These are phyloP conservation scores for Candida saitoana DNA, from an alignment of 805 yeast species.

Conservation along the genomic window DNA sequence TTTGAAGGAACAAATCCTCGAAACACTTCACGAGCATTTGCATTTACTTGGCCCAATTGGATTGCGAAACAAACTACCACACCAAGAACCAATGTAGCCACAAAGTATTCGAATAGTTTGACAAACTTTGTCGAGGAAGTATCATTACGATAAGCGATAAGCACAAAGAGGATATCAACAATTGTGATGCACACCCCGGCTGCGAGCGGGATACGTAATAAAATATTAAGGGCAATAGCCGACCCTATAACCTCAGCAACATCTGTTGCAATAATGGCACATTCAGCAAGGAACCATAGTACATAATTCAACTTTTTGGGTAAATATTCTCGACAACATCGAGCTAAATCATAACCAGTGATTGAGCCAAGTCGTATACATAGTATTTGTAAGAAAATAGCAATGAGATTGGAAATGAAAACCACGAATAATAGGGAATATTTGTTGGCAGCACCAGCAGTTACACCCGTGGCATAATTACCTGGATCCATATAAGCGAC, in stretches of 20 bases:
- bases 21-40: slow-evolving; percentile 29
- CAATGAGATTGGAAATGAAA: slow-evolving; percentile 41
- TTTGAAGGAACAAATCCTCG: slow-evolving; percentile 43
- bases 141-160: slow-evolving; percentile 45
- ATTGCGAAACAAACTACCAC: slow-evolving; percentile 45
- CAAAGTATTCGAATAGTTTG: slow-evolving; percentile 38
- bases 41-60: slow-evolving; percentile 36
- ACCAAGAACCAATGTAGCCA: slow-evolving; percentile 38
- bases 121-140: slow-evolving; percentile 33
- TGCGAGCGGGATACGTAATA: slow-evolving; percentile 42
- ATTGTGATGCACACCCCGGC: slow-evolving; percentile 47
- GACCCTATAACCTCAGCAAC: slow-evolving; percentile 53
- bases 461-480: slow-evolving; percentile 46
- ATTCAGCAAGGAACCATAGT: slow-evolving; percentile 43
- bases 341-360: slow-evolving; percentile 45
- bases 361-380: slow-evolving; percentile 47
- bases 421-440: slow-evolving; percentile 42
- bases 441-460: slow-evolving; percentile 44
- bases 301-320: slow-evolving; percentile 36
- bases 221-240: slow-evolving; percentile 47
- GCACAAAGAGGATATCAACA: slow-evolving; percentile 42
- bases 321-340: slow-evolving; percentile 38
- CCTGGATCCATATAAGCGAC: slow-evolving; percentile 56
- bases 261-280: slow-evolving; percentile 49
- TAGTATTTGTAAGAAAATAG: slow-evolving; percentile 42